Evolutionary conservation across 2,329 filamentous ascomycete genomes (phyloP).

Genomic region (Fusarium graminum): DNA sequence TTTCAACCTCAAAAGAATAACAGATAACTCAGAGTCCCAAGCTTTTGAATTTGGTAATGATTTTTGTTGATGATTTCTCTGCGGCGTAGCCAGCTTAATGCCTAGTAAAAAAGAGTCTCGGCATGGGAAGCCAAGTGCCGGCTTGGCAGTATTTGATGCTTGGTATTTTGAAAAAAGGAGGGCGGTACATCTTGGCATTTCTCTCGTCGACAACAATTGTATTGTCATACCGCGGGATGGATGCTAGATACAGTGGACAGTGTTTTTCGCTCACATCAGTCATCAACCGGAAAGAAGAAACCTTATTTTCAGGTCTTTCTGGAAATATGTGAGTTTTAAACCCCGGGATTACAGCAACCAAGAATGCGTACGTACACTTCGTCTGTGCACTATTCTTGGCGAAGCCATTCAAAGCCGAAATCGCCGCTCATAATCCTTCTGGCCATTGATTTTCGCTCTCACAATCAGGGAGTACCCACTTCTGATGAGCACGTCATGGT

Average conservation of each 20-base stretch:
- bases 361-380: slow-evolving; percentile 8
- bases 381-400: slow-evolving; percentile 32
- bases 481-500: slow-evolving; percentile 35
- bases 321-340: too few relatives aligned
- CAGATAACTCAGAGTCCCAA: rapidly evolving
- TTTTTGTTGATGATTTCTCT: neutral
- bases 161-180: slow-evolving; percentile 1
- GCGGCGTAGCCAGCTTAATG: neutral
- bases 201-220: too few relatives aligned
- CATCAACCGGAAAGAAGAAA: too few relatives aligned
- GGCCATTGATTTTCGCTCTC: neutral
- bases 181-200: neutral
- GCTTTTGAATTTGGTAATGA: neutral
- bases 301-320: too few relatives aligned
- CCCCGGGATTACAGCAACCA: neutral
- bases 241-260: too few relatives aligned
- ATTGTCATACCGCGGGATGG: too few relatives aligned
- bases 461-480: slow-evolving; percentile 16
- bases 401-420: slow-evolving; percentile 24
- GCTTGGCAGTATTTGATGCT: slow-evolving; percentile 20
- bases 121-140: slow-evolving; percentile 16
- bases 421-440: slow-evolving; percentile 11
- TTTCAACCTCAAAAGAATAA: too few relatives aligned
- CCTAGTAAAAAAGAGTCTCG: slow-evolving; percentile 11
- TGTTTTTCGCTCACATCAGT: too few relatives aligned